A percentile compares a stretch with the other conserved stretches of the same genome.
phyloP scores from a whole-genome alignment of 2,329 filamentous ascomycete genomes.

The Corinectria fuckeliana region DNA sequence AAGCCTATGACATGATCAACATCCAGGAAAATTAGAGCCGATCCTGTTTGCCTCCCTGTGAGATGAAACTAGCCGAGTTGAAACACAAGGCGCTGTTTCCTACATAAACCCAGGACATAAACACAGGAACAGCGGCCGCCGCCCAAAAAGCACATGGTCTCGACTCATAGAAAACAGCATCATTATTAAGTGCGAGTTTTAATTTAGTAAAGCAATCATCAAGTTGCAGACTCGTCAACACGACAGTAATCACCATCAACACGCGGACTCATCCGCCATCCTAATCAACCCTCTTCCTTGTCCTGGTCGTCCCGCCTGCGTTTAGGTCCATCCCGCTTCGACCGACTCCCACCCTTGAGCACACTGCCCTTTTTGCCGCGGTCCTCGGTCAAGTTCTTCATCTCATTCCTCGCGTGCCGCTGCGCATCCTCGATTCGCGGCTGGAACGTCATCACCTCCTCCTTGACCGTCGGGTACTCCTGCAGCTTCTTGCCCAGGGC shows the following conservation, averaged over 20 bases:
- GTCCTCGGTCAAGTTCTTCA: slow-evolving; percentile 80
- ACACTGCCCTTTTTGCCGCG: slow-evolving; percentile 62
- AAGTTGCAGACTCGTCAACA: not conserved
- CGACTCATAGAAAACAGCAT: not conserved
- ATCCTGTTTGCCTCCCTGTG: not conserved
- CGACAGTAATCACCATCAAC: not conserved
- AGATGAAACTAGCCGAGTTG: not conserved
- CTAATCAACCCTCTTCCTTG: slow-evolving; percentile 70
- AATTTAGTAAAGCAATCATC: too few relatives aligned
- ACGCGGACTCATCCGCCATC: not conserved
- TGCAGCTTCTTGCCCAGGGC: slow-evolving; percentile 79
- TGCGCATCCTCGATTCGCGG: slow-evolving; percentile 83
- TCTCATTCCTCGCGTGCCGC: slow-evolving; percentile 76
- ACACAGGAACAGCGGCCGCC: not conserved
- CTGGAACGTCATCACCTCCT: slow-evolving; percentile 85
- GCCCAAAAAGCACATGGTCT: not conserved
- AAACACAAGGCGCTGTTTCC: not conserved
- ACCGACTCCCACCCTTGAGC: slow-evolving; percentile 46
- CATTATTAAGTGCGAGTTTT: too few relatives aligned
- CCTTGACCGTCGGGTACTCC: slow-evolving; percentile 74
- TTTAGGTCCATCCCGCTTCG: slow-evolving; percentile 51
- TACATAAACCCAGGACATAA: not conserved
- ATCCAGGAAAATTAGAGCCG: not conserved
- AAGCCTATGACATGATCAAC: not conserved
- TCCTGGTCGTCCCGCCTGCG: slow-evolving; percentile 70